Evolutionary conservation across 2,329 filamentous ascomycete genomes (phyloP).

Genomic region (Blastomyces gilchristii): DNA sequence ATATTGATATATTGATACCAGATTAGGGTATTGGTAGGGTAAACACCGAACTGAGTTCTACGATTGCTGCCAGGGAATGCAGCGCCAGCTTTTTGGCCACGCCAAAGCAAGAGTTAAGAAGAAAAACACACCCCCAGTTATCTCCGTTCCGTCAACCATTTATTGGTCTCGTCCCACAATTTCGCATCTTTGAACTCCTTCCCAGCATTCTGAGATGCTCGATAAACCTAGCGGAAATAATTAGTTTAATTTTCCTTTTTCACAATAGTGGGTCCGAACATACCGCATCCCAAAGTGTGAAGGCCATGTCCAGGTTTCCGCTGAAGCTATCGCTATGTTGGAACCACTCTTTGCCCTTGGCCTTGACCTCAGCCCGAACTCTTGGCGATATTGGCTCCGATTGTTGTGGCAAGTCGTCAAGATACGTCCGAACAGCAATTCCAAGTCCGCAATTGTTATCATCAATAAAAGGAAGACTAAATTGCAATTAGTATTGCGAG

Average conservation of each 20-base stretch:
- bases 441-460: conserved; percentile 39
- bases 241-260: conserved; percentile 11
- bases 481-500: conserved; percentile 11
- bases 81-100: conserved; percentile 3
- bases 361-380: conserved; percentile 41
- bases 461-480: conserved; percentile 36
- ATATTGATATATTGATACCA: conserved; percentile 1
- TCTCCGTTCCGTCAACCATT: conserved; percentile 43
- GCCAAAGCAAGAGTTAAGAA: neutral
- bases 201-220: conserved; percentile 46
- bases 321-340: conserved; percentile 49
- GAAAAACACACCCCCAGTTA: conserved; percentile 13
- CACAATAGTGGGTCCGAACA: conserved; percentile 22
- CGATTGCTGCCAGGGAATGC: conserved; percentile 3
- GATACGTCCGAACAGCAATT: conserved; percentile 40
- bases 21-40: neutral
- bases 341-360: conserved; percentile 50
- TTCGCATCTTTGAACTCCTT: conserved; percentile 44
- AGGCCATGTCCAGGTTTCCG: conserved; percentile 50
- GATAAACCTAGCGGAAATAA: conserved; percentile 40
- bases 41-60: neutral
- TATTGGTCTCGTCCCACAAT: conserved; percentile 49
- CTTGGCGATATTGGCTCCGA: conserved; percentile 44
- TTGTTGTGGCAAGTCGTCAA: conserved; percentile 46
- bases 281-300: conserved; percentile 56